Evolutionary conservation across 441 rosid species (phyloP).

Genomic region (Mallotus japonicus): DNA sequence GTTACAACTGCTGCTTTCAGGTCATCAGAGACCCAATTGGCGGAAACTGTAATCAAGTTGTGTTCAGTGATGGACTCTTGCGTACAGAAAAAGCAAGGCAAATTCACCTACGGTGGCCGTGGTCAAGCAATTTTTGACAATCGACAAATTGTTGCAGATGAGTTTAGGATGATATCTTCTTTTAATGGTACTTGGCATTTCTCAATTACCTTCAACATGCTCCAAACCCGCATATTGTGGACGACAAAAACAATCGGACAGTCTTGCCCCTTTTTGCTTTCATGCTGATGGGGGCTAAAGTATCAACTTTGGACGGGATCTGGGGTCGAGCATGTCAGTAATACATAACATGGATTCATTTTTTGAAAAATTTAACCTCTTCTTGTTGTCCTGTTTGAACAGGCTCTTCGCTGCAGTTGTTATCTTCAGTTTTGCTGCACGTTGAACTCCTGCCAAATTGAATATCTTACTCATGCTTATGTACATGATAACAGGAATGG

Average conservation of each 20-base stretch:
- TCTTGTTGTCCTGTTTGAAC: neutral
- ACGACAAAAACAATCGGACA: no score
- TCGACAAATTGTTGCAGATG: neutral
- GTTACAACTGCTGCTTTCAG: neutral
- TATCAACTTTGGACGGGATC: neutral
- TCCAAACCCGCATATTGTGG: no score
- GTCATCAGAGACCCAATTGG: neutral
- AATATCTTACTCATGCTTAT: no score
- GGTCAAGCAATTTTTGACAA: slow-evolving; percentile 5
- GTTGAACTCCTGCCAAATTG: neutral
- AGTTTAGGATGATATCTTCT: neutral
- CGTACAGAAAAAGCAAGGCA: neutral
- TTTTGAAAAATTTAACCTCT: neutral
- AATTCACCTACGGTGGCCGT: slow-evolving; percentile 10
- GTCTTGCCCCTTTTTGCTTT: no score
- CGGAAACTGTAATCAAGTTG: slow-evolving; percentile 10
- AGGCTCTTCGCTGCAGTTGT: neutral
- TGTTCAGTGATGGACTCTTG: no score
- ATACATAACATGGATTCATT: neutral
- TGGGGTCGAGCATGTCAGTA: neutral
- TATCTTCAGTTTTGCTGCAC: neutral
- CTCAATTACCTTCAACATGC: neutral
- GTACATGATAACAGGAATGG: no score
- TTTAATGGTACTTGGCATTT: no score
- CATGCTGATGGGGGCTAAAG: no score